Evolutionary conservation across 2,329 filamentous ascomycete species (phyloP).

Genomic region (Mollisiaceae sp.): DNA sequence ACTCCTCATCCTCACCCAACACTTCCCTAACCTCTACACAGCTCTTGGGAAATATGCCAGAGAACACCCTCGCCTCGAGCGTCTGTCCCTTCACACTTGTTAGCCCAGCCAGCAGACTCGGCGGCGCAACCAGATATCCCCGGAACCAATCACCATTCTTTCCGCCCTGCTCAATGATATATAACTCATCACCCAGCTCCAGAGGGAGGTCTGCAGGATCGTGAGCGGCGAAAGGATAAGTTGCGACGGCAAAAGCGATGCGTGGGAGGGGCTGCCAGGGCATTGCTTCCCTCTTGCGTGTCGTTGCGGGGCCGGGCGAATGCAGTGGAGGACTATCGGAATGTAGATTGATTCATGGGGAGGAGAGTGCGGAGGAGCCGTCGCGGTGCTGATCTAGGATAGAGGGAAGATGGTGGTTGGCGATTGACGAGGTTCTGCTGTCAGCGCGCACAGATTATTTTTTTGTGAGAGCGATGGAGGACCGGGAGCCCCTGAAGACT

Average conservation of each 20-base stretch:
- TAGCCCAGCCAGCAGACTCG: slow-evolving; percentile 87
- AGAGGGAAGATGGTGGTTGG: not conserved
- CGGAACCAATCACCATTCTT: slow-evolving; percentile 87
- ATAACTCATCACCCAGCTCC: slow-evolving; percentile 97
- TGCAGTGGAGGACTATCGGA: slow-evolving; percentile 16
- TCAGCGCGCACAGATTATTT: slow-evolving; percentile 21
- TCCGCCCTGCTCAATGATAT: slow-evolving; percentile 96
- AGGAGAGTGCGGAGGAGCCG: not conserved
- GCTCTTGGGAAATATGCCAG: slow-evolving; percentile 94
- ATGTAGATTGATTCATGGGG: slow-evolving; percentile 27
- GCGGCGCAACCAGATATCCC: slow-evolving; percentile 93
- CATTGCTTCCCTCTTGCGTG: slow-evolving; percentile 57
- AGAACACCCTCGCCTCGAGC: slow-evolving; percentile 93
- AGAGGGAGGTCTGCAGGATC: slow-evolving; percentile 90
- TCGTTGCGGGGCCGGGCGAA: slow-evolving; percentile 3
- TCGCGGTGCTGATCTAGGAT: not conserved
- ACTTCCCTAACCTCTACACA: slow-evolving; percentile 96
- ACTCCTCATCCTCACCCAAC: slow-evolving; percentile 72
- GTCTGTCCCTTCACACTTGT: slow-evolving; percentile 92
- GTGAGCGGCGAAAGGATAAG: slow-evolving; percentile 88
- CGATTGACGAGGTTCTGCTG: slow-evolving; percentile 1
- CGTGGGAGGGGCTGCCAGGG: slow-evolving; percentile 96
- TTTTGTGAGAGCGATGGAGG: not conserved
- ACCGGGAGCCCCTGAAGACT: slow-evolving; percentile 4
- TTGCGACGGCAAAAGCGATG: slow-evolving; percentile 97